A percentile compares a stretch with the other conserved stretches of the same genome.
Conservation (phyloP, 352 stramenopile genomes). For the Phytopythium mirpurense region DNA sequence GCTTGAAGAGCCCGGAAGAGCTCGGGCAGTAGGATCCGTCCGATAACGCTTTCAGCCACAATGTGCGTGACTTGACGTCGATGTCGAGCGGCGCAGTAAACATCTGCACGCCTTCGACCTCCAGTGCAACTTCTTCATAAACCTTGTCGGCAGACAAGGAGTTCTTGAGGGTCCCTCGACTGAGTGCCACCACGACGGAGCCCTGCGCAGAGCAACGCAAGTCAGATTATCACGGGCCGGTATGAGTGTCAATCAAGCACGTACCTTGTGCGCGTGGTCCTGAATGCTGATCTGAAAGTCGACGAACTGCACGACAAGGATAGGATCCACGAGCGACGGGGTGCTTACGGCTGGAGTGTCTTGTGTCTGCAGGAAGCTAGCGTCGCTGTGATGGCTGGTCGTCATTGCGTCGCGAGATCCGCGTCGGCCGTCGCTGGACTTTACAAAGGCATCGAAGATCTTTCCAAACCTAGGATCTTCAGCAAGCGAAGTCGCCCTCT, state of each 20-base stretch:
- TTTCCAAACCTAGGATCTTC: slow-evolving; percentile 69
- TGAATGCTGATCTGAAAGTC: slow-evolving; percentile 80
- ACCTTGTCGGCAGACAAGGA: slow-evolving; percentile 41
- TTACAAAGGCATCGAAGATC: slow-evolving; percentile 37
- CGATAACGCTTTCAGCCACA: slow-evolving; percentile 54
- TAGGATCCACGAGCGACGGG: slow-evolving; percentile 33
- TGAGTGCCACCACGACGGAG: slow-evolving; percentile 59
- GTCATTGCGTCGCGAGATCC: slow-evolving; percentile 8
- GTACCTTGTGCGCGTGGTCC: slow-evolving; percentile 59
- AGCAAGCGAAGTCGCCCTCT: slow-evolving; percentile 57
- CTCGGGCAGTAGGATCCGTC: slow-evolving; percentile 60
- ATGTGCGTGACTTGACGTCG: slow-evolving; percentile 57
- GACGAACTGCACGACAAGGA: slow-evolving; percentile 69
- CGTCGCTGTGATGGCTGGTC: slow-evolving; percentile 9
- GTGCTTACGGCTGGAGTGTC: slow-evolving; percentile 3
- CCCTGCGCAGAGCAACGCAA: slow-evolving; percentile 16
- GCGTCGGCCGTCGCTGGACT: slow-evolving; percentile 3
- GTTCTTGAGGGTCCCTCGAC: slow-evolving; percentile 47
- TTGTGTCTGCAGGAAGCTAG: slow-evolving; percentile 8
- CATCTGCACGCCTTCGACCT: slow-evolving; percentile 55
- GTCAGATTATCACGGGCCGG: no score
- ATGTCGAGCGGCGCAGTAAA: slow-evolving; percentile 69
- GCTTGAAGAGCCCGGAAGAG: slow-evolving; percentile 51
- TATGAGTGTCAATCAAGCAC: no score
- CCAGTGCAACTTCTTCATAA: slow-evolving; percentile 52